phyloP scores from a whole-genome alignment of 805 yeast genomes.

The Spathaspora arborariae region DNA sequence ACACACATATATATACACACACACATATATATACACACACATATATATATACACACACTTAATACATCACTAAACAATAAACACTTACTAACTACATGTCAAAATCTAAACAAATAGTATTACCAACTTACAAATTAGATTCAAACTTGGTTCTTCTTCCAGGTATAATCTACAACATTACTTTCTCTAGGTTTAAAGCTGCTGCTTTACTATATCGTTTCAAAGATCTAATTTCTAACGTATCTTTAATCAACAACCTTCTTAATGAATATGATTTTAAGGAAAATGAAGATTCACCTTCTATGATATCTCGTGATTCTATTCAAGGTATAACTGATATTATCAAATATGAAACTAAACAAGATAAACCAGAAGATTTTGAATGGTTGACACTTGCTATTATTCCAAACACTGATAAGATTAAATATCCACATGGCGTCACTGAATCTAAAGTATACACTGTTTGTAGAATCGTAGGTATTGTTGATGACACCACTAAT shows the following conservation, averaged over 20 bases:
- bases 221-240: constrained; percentile 21
- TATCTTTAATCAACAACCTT: constrained; percentile 28
- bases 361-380: constrained; percentile 10
- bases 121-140: constrained; percentile 40
- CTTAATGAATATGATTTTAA: constrained; percentile 34
- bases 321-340: constrained; percentile 26
- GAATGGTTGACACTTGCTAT: constrained; percentile 39
- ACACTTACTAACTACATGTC: background rate
- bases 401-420: constrained; percentile 27
- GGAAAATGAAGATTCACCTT: constrained; percentile 11
- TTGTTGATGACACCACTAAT: constrained; percentile 40
- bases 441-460: constrained; percentile 27
- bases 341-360: constrained; percentile 4
- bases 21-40: too few relatives aligned
- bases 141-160: constrained; percentile 52
- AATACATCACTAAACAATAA: background rate
- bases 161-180: constrained; percentile 59
- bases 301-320: constrained; percentile 27
- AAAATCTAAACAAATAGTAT: constrained; percentile 15
- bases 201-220: constrained; percentile 43
- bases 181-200: constrained; percentile 45
- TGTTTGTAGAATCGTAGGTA: constrained; percentile 44
- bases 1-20: too few relatives aligned
- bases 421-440: constrained; percentile 14
- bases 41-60: too few relatives aligned